Evolutionary conservation across 2,329 filamentous ascomycete species (phyloP).

Genomic region (Alternaria infectoria): DNA sequence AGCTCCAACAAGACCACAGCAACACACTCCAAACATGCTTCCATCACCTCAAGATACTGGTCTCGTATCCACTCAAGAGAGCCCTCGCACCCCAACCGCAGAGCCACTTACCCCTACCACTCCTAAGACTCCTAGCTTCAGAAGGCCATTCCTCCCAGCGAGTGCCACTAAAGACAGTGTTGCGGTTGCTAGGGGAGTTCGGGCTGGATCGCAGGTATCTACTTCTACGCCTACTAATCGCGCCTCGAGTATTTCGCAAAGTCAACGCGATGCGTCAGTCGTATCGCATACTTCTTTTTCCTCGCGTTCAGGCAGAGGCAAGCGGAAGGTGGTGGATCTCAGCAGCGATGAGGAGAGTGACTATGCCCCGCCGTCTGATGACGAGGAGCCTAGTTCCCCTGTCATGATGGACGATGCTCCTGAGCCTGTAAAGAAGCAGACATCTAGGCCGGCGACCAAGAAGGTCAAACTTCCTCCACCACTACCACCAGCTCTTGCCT

Average conservation of each 20-base stretch:
- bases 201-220: slow-evolving; percentile 7
- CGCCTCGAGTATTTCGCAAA: neutral
- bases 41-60: neutral
- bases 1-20: neutral
- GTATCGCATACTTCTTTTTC: slow-evolving; percentile 2
- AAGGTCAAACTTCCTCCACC: neutral
- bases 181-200: neutral
- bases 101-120: neutral
- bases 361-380: slow-evolving; percentile 8
- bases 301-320: neutral
- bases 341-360: slow-evolving; percentile 14
- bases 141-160: slow-evolving; percentile 10
- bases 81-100: neutral
- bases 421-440: neutral
- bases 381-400: slow-evolving; percentile 3
- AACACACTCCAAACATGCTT: neutral
- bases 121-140: slow-evolving; percentile 3
- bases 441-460: neutral
- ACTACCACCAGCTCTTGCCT: neutral
- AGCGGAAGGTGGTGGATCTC: slow-evolving; percentile 8
- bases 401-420: neutral
- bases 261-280: neutral
- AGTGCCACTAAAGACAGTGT: neutral
- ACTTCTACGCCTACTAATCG: slow-evolving; percentile 1
- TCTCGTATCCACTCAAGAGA: neutral